Conservation (phyloP, 257 asterid genomes). For the Coffea eugenioides region DNA sequence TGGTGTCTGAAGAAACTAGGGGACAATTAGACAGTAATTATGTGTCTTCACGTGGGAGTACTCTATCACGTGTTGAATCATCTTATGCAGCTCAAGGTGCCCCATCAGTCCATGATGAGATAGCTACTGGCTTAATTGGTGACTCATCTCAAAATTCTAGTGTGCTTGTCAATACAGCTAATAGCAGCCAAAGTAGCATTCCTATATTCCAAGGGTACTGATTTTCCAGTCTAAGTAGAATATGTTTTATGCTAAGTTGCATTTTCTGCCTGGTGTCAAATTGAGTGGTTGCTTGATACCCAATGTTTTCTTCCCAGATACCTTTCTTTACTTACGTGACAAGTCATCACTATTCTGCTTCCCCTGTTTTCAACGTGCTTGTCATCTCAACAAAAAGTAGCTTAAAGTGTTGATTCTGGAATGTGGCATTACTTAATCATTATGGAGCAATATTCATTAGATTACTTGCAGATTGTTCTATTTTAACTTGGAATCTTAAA, state of each 20-base stretch:
- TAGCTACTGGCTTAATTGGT: constrained; percentile 38
- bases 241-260: neutral
- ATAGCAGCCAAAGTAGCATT: constrained; percentile 52
- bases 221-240: constrained; percentile 6
- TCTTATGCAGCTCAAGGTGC: constrained; percentile 44
- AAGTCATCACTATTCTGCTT: neutral
- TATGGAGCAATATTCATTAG: neutral
- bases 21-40: constrained; percentile 22
- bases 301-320: neutral
- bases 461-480: neutral
- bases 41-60: constrained; percentile 40
- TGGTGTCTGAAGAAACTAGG: constrained; percentile 56
- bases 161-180: constrained; percentile 35
- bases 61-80: constrained; percentile 37
- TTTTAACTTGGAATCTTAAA: neutral
- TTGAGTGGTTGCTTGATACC: neutral
- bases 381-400: no score
- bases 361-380: neutral
- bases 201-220: constrained; percentile 81
- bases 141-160: constrained; percentile 41
- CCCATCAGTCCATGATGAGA: constrained; percentile 54
- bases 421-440: neutral
- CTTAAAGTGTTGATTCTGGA: neutral
- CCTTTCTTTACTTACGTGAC: neutral
- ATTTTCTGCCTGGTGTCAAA: constrained; percentile 1